A percentile compares a stretch with the other conserved stretches of the same genome.
phyloP scores from a whole-genome alignment of 805 yeast genomes.

The Candida wancherniae region DNA sequence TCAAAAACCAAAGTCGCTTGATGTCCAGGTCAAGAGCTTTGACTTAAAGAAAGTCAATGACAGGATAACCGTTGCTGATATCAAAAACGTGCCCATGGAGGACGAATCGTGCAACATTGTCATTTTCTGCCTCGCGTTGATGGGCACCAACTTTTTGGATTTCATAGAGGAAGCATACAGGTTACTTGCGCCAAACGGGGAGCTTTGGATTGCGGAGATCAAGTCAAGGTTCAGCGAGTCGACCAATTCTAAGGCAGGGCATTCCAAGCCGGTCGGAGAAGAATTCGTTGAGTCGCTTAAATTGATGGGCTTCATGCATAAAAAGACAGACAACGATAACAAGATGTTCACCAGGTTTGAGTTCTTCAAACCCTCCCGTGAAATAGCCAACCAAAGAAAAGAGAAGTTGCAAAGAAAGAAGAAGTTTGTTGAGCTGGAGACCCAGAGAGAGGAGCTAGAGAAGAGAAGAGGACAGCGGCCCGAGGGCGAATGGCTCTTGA shows the following conservation, averaged over 20 bases:
- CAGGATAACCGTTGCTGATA: conserved; percentile 94
- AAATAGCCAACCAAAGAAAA: conserved; percentile 56
- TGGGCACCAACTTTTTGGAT: conserved; percentile 96
- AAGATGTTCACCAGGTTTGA: conserved; percentile 95
- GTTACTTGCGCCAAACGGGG: conserved; percentile 84
- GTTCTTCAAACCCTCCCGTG: conserved; percentile 80
- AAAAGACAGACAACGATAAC: conserved; percentile 78
- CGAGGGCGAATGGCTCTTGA: conserved; percentile 85
- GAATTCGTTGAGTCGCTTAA: conserved; percentile 79
- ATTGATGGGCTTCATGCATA: conserved; percentile 78
- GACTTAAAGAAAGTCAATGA: conserved; percentile 88
- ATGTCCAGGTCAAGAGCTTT: conserved; percentile 75
- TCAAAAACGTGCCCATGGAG: conserved; percentile 78
- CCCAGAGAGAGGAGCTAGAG: conserved; percentile 57
- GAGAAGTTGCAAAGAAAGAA: conserved; percentile 58
- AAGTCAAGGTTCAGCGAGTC: conserved; percentile 81
- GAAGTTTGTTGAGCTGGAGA: conserved; percentile 67
- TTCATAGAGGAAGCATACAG: conserved; percentile 88
- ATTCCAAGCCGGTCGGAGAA: conserved; percentile 46
- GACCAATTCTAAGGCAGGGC: conserved; percentile 19
- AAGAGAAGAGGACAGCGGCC: conserved; percentile 49
- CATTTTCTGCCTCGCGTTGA: conserved; percentile 88
- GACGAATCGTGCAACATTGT: conserved; percentile 81
- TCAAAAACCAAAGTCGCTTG: conserved; percentile 32
- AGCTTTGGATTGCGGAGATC: conserved; percentile 96